Percentiles rank a stretch among this genome's conserved stretches.
Conservation (phyloP, 176 grass and related monocot genomes). For the Triticum dicoccoides region DNA sequence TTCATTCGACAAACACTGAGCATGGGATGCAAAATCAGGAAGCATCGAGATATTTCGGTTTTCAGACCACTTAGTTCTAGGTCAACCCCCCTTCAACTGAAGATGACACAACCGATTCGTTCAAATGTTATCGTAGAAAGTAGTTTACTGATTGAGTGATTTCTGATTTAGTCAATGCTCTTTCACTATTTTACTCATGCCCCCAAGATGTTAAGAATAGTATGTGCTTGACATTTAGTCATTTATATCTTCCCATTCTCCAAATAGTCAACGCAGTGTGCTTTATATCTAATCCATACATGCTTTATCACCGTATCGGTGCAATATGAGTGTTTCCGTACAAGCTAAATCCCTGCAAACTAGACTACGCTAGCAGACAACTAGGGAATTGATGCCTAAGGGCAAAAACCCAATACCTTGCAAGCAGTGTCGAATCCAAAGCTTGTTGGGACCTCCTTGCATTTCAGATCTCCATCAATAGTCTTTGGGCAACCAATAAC, state of each 20-base stretch:
- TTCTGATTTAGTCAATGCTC: neutral
- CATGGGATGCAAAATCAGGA: neutral
- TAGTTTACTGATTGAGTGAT: neutral
- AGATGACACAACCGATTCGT: neutral
- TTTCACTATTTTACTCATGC: neutral
- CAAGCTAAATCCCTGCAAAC: neutral
- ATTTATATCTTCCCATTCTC: neutral
- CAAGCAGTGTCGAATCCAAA: constrained; percentile 99
- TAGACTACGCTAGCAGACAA: neutral
- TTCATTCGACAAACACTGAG: neutral
- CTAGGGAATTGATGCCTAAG: neutral
- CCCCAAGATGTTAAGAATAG: neutral
- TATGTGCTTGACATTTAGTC: neutral
- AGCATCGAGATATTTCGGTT: neutral
- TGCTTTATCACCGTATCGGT: neutral
- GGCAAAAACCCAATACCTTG: constrained; percentile 53
- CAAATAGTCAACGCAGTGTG: neutral
- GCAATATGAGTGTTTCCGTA: neutral
- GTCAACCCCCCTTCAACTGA: neutral
- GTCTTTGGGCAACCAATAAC: constrained; percentile 99
- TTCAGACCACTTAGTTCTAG: neutral
- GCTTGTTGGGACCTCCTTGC: constrained; percentile 95
- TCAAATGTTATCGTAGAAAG: neutral
- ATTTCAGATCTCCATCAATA: constrained; percentile 96
- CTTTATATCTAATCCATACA: neutral